phyloP scores from a whole-genome alignment of 345 rosid genomes.

The Salix exigua region DNA sequence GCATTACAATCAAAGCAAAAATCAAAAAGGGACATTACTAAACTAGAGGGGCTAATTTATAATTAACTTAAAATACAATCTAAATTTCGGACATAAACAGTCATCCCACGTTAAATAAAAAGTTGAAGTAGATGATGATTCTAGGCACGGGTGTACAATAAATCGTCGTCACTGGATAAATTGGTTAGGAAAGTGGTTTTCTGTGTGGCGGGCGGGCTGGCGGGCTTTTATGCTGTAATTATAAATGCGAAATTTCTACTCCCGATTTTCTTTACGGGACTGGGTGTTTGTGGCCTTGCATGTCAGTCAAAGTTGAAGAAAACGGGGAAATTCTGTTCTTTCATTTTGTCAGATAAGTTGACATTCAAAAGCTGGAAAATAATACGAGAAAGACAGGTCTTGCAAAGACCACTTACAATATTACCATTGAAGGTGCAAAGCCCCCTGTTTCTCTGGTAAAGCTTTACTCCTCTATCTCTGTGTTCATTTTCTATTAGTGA shows the following conservation, averaged over 20 bases:
- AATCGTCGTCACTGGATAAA: not conserved
- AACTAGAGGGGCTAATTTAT: no score
- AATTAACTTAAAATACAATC: not conserved
- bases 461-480: not conserved
- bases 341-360: not conserved
- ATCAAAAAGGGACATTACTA: no score
- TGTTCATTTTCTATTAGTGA: not conserved
- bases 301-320: not conserved
- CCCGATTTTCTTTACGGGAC: not conserved
- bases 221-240: not conserved
- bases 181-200: not conserved
- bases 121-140: not conserved
- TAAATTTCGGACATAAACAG: not conserved
- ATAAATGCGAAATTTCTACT: not conserved
- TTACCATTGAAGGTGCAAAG: not conserved
- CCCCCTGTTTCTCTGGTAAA: not conserved
- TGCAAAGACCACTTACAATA: not conserved
- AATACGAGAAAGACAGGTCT: not conserved
- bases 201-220: not conserved
- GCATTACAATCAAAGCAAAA: no score
- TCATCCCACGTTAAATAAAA: not conserved
- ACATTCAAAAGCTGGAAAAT: not conserved
- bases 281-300: not conserved
- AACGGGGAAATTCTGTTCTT: not conserved
- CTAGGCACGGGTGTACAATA: not conserved